Percentiles rank a stretch among this genome's conserved stretches.
Conservation (phyloP, 495 filamentous ascomycete species). For the Trichocladium antarcticum region DNA sequence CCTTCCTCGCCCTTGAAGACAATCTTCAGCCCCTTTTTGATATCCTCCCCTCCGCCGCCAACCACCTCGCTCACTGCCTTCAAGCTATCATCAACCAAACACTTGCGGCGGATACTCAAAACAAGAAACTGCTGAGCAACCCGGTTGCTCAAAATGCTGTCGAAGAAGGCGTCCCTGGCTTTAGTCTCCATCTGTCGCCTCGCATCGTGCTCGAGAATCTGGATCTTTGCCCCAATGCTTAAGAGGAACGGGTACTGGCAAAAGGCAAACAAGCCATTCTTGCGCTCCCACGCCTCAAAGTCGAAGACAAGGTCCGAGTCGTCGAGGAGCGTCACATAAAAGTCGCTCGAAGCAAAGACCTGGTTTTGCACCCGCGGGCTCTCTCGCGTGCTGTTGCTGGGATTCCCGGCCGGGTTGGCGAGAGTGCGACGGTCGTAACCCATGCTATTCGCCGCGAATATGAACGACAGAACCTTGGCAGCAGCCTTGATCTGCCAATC, state of each 20-base stretch:
- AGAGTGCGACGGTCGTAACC: slow-evolving; percentile 24
- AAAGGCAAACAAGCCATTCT: slow-evolving; percentile 67
- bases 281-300: slow-evolving; percentile 81
- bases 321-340: slow-evolving; percentile 80
- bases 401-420: background rate
- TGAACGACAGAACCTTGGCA: slow-evolving; percentile 66
- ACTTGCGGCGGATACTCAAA: slow-evolving; percentile 71
- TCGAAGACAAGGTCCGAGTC: slow-evolving; percentile 77
- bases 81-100: slow-evolving; percentile 83
- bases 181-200: slow-evolving; percentile 84
- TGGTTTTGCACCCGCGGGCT: slow-evolving; percentile 23
- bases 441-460: slow-evolving; percentile 75
- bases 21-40: slow-evolving; percentile 86
- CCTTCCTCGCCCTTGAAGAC: slow-evolving; percentile 85
- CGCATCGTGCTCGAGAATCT: slow-evolving; percentile 83
- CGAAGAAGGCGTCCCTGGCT: slow-evolving; percentile 84
- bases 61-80: slow-evolving; percentile 79
- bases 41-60: slow-evolving; percentile 70
- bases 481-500: slow-evolving; percentile 89
- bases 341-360: slow-evolving; percentile 61
- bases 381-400: slow-evolving; percentile 13
- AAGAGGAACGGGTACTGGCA: slow-evolving; percentile 93
- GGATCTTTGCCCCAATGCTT: slow-evolving; percentile 88
- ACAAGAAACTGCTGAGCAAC: slow-evolving; percentile 70
- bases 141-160: slow-evolving; percentile 66